Evolutionary conservation across 192 early-diverging fungal genomes (phyloP), one percentile per base, ranked within the genome.

Genomic region (Haplosporangium gracile): DNA sequence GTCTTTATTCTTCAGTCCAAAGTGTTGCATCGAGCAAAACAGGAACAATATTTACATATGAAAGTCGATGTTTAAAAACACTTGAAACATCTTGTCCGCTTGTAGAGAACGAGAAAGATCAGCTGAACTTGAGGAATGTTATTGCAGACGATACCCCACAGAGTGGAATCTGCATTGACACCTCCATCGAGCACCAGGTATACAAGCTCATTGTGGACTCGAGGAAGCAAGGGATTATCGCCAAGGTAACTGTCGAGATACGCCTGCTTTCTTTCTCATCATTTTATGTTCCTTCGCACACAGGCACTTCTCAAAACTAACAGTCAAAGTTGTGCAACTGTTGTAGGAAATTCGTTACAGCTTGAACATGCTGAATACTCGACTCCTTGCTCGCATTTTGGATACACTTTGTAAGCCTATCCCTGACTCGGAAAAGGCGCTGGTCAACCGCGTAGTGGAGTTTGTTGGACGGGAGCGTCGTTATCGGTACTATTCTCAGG

Each of bases 171-270:
- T 77, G 88, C 34, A 72, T 89, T 3, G 92, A 95, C 71, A 86
- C 92, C 0, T 93, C 94, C 2, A 74, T 95, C 18, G 93, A 95
- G 29, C 89, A 89, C 71, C 94, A 95, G 77, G 89, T 95, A 0
- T 94, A 92, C 77, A 89, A 90, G 16, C 68, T 93, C 22, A 92
- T 95, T 47, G 65, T 81, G 1, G 70, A 89, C 10, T 32, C 91
- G 8, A 93, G 92, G n/a, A 77, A 88, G 24, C 26, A 77, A 15
- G 94, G 94, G 9, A 89, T 88, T 18, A 93, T 90, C 22, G 84
- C 90, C 16, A 89, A 72, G 60, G 93, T 93, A 78, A 4, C 47
- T 9, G 34, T 7, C 47, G 32, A 18, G 4, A 24, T 9, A 24
- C 7, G 26, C 2, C 6, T 0, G 6, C 49, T n/a, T 13, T 51